A percentile compares a stretch with the other conserved stretches of the same genome.
phyloP scores from a whole-genome alignment of 2,329 filamentous ascomycete species.

The Sphaerostilbella broomeana region DNA sequence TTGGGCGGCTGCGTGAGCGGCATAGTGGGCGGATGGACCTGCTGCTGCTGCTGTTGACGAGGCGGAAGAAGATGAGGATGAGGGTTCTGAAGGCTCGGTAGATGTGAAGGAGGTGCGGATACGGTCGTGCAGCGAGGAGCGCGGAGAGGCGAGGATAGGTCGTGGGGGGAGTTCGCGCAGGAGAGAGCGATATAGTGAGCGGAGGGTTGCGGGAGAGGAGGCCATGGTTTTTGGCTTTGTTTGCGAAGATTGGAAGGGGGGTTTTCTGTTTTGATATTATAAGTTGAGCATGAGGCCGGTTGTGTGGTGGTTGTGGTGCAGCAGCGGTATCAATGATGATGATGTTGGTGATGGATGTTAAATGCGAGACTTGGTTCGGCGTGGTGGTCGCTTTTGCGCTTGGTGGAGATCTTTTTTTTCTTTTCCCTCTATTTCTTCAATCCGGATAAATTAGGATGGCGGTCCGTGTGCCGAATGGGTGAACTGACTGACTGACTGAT shows the following conservation, averaged over 20 bases:
- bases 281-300: too few relatives aligned
- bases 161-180: slow-evolving; percentile 82
- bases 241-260: not conserved
- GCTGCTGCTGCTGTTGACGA: slow-evolving; percentile 37
- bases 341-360: not conserved
- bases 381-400: too few relatives aligned
- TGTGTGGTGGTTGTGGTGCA: too few relatives aligned
- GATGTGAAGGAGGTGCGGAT: slow-evolving; percentile 25
- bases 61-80: slow-evolving; percentile 25
- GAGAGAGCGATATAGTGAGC: slow-evolving; percentile 79
- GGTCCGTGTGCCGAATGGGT: too few relatives aligned
- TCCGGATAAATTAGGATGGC: too few relatives aligned
- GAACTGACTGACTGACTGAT: too few relatives aligned
- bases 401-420: too few relatives aligned
- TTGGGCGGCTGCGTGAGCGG: slow-evolving; percentile 55
- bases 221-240: slow-evolving; percentile 20
- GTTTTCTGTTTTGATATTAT: not conserved
- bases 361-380: too few relatives aligned
- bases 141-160: slow-evolving; percentile 45
- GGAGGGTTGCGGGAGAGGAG: slow-evolving; percentile 45
- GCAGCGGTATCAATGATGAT: too few relatives aligned
- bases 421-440: too few relatives aligned
- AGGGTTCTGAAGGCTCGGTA: too few relatives aligned
- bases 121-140: slow-evolving; percentile 44
- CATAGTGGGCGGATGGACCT: slow-evolving; percentile 19